These are phyloP conservation scores for Arthrinium puccinioides DNA, from an alignment of 2,329 filamentous ascomycete species.

Conservation along the genomic window DNA sequence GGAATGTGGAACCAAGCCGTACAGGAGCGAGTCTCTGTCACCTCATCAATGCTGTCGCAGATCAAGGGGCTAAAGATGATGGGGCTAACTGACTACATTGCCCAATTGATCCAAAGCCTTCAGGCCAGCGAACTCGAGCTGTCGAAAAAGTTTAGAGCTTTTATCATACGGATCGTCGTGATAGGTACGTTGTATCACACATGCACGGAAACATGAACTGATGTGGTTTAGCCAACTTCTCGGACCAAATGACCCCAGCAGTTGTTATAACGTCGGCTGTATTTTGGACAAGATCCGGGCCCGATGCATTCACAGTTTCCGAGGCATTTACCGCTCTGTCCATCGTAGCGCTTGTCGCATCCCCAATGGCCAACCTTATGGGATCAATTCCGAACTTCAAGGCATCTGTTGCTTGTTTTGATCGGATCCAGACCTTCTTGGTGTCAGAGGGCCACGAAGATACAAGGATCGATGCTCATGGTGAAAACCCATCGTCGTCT, in stretches of 20 bases:
- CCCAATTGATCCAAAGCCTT: not conserved
- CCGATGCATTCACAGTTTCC: conserved; percentile 26
- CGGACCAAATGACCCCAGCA: not conserved
- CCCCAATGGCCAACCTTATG: conserved; percentile 1
- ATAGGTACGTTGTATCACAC: not conserved
- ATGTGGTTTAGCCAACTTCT: not conserved
- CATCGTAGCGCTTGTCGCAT: conserved; percentile 11
- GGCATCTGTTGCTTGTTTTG: conserved; percentile 1
- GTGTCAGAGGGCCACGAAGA: not conserved
- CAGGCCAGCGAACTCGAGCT: conserved; percentile 1
- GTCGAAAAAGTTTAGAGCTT: conserved; percentile 2
- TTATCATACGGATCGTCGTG: not conserved
- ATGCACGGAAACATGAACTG: not conserved
- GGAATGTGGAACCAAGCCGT: not conserved
- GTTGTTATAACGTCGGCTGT: conserved; percentile 1
- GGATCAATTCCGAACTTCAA: not conserved
- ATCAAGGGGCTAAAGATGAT: conserved; percentile 1
- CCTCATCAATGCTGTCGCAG: not conserved
- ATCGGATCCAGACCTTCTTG: conserved; percentile 2
- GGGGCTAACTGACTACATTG: not conserved
- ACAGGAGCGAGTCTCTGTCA: not conserved
- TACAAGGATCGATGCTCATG: not conserved
- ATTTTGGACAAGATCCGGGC: conserved; percentile 8
- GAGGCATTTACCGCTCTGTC: conserved; percentile 26
- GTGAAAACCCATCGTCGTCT: not conserved